Percentiles rank a stretch among this genome's conserved stretches.
Evolutionary conservation across 1,139 yeast species (phyloP).

Genomic region (Yamadazyma epiphylla): DNA sequence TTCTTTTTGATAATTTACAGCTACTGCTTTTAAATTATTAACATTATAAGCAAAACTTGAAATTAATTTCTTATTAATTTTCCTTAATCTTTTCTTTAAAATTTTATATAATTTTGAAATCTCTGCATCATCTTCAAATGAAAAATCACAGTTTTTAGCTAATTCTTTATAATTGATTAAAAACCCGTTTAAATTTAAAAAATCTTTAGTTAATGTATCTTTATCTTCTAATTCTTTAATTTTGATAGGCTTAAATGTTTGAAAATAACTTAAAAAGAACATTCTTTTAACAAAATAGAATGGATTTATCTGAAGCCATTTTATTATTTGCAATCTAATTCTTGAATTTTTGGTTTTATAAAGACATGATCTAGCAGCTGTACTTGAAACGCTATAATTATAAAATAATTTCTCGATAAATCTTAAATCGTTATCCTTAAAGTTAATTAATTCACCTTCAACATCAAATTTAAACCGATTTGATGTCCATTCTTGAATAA

Average conservation of each 20-base stretch:
- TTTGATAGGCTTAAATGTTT: neutral
- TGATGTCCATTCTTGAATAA: too few species aligned
- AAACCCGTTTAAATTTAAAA: constrained; percentile 5
- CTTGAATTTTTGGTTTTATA: constrained; percentile 14
- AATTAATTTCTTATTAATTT: neutral
- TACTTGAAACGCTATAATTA: constrained; percentile 4
- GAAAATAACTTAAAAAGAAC: too few species aligned
- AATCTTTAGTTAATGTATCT: constrained; percentile 5
- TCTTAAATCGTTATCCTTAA: constrained; percentile 33
- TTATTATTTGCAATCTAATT: constrained; percentile 28
- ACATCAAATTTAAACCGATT: constrained; percentile 15
- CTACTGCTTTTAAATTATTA: neutral
- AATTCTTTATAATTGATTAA: constrained; percentile 14
- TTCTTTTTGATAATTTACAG: constrained; percentile 9
- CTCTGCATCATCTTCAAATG: neutral
- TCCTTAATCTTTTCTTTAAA: neutral
- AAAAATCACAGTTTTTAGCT: constrained; percentile 6
- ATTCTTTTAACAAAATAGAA: constrained; percentile 29
- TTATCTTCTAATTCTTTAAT: constrained; percentile 4
- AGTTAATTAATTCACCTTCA: constrained; percentile 33
- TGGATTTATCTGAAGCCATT: constrained; percentile 40
- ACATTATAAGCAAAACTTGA: constrained; percentile 2
- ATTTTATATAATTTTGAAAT: neutral
- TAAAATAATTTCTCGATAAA: constrained; percentile 16
- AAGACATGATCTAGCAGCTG: constrained; percentile 1